Percentiles rank a stretch among this genome's conserved stretches.
phyloP scores from a whole-genome alignment of 768 basidiomycete species.

The Pulveroboletus sp. region DNA sequence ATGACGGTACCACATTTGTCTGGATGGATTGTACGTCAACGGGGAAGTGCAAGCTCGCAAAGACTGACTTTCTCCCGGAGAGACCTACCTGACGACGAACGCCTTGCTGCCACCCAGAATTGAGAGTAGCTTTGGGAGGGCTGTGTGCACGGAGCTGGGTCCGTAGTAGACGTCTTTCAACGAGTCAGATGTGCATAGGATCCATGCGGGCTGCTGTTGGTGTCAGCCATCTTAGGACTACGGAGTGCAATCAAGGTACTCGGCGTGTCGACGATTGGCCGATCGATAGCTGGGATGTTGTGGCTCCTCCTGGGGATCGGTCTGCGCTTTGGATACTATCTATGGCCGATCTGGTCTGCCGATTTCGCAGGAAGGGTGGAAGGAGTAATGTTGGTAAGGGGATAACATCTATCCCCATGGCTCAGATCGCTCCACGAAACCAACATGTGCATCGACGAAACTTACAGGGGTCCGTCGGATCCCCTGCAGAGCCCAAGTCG shows the following conservation, averaged over 20 bases:
- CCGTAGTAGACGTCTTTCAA: conserved; percentile 70
- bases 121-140: conserved; percentile 58
- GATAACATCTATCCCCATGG: background rate
- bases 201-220: conserved; percentile 34
- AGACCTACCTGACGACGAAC: conserved; percentile 60
- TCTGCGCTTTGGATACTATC: background rate
- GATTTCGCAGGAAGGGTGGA: conserved; percentile 4
- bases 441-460: background rate
- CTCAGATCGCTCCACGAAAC: conserved; percentile 11
- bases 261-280: conserved; percentile 1
- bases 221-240: conserved; percentile 8
- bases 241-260: background rate
- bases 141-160: conserved; percentile 57
- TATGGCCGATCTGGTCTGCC: conserved; percentile 3
- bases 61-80: conserved; percentile 52
- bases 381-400: background rate
- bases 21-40: conserved; percentile 15
- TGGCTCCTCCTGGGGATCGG: conserved; percentile 6
- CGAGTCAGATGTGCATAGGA: conserved; percentile 63
- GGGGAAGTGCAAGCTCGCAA: background rate
- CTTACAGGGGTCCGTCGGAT: conserved; percentile 7
- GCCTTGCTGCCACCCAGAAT: conserved; percentile 56
- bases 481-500: conserved; percentile 7
- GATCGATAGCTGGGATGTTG: background rate
- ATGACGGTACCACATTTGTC: conserved; percentile 25